Evolutionary conservation across 305 asterid genomes (phyloP).

Genomic region (Rubia occidens): DNA sequence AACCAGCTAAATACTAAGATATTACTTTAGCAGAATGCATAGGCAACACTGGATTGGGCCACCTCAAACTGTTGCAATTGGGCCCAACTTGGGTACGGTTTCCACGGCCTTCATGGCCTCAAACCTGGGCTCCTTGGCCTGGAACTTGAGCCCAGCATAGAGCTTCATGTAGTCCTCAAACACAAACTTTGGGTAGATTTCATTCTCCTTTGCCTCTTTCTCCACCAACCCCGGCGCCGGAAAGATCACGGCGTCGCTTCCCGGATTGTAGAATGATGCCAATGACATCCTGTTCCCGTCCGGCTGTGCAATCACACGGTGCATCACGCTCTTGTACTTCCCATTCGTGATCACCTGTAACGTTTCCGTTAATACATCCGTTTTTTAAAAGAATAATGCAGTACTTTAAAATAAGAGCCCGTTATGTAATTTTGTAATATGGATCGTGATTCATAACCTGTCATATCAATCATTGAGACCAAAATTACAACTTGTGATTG

Average conservation of each 20-base stretch:
- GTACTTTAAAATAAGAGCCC: not conserved
- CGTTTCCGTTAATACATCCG: not conserved
- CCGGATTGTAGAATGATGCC: conserved; percentile 93
- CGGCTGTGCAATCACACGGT: conserved; percentile 75
- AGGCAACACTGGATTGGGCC: conserved; percentile 1
- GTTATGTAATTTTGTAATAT: not conserved
- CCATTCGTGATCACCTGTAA: conserved; percentile 74
- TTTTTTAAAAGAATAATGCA: no score
- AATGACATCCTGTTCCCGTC: conserved; percentile 83
- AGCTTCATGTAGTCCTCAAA: conserved; percentile 95
- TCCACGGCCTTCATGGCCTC: conserved; percentile 68
- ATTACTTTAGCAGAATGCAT: not conserved
- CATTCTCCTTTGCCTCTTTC: conserved; percentile 32
- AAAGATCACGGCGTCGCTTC: conserved; percentile 73
- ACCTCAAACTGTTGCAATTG: conserved; percentile 44
- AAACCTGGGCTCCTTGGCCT: conserved; percentile 90
- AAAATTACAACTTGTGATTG: not conserved
- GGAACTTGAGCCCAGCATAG: conserved; percentile 71
- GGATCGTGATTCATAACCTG: not conserved
- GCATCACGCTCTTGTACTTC: conserved; percentile 85
- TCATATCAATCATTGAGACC: not conserved
- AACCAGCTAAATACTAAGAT: not conserved
- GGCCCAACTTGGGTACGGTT: conserved; percentile 28
- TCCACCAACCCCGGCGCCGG: conserved; percentile 72
- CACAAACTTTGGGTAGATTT: conserved; percentile 64